A percentile compares a stretch with the other conserved stretches of the same genome.
Evolutionary conservation across 257 asterid genomes (phyloP).

Genomic region (Haberlea rhodopensis): DNA sequence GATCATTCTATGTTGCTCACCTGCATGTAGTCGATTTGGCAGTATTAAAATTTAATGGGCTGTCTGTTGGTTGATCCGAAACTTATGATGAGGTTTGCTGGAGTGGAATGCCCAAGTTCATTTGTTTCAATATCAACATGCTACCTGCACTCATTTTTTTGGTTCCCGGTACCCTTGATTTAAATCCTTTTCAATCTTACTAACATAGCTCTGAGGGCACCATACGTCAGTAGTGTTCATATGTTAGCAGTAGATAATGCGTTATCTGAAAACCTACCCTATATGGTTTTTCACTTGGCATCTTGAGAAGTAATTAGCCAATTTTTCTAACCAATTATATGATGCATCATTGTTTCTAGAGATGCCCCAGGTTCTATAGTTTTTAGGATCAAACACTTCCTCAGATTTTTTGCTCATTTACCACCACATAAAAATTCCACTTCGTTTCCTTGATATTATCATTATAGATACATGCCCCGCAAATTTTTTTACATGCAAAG

Average conservation of each 20-base stretch:
- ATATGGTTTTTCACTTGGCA: not conserved
- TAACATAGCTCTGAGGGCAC: too few relatives aligned
- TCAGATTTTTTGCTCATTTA: not conserved
- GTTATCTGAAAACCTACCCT: not conserved
- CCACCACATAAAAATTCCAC: not conserved
- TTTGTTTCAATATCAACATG: not conserved
- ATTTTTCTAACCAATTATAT: not conserved
- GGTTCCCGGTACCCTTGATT: not conserved
- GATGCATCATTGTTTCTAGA: not conserved
- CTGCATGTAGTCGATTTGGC: not conserved
- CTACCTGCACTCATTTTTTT: not conserved
- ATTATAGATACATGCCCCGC: not conserved
- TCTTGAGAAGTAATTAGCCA: not conserved
- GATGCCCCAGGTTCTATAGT: not conserved
- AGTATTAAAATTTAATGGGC: not conserved
- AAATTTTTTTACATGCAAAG: not conserved
- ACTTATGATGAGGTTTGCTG: not conserved
- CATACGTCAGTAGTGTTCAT: too few relatives aligned
- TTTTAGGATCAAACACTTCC: not conserved
- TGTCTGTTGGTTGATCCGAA: not conserved
- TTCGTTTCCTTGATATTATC: not conserved
- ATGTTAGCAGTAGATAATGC: not conserved
- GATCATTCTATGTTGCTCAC: not conserved
- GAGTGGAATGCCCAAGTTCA: not conserved
- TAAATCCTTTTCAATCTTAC: not conserved